These are phyloP conservation scores for Pascua sp. DNA, from an alignment of 1,284 basidiomycete species.

Conservation along the genomic window DNA sequence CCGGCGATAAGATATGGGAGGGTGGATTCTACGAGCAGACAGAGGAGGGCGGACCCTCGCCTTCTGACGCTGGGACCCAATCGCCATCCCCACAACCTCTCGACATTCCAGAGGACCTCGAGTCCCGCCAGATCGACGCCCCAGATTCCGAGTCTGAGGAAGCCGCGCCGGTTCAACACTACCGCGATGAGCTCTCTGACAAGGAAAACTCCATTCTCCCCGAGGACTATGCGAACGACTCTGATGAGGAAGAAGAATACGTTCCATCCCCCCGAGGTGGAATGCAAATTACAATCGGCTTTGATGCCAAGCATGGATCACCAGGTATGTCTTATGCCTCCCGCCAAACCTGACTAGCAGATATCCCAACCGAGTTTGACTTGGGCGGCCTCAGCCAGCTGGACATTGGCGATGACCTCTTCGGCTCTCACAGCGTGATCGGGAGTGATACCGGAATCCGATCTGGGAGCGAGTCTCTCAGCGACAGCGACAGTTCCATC, in stretches of 20 bases:
- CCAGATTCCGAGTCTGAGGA: background rate
- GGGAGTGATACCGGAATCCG: no score
- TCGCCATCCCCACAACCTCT: conserved; percentile 1
- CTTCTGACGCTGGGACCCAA: background rate
- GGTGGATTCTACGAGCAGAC: conserved; percentile 18
- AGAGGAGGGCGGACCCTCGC: background rate
- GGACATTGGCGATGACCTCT: conserved; percentile 35
- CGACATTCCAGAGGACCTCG: conserved; percentile 20
- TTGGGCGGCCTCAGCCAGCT: conserved; percentile 35
- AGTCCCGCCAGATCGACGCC: conserved; percentile 11
- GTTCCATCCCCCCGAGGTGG: background rate
- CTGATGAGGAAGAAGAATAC: conserved; percentile 7
- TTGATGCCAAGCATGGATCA: no score
- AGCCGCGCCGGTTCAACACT: background rate
- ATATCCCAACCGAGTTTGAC: conserved; percentile 23
- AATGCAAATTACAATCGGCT: background rate
- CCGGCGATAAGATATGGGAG: conserved; percentile 18
- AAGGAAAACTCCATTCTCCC: conserved; percentile 38
- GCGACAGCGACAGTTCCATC: no score
- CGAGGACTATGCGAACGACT: conserved; percentile 6
- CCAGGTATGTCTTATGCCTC: no score
- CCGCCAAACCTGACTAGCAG: conserved; percentile 4
- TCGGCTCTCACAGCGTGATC: no score
- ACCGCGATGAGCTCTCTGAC: conserved; percentile 28
- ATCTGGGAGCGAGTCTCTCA: no score